These are phyloP conservation scores for Euphorbia schlechtendalii DNA, from an alignment of 441 rosid genomes.

Conservation along the genomic window DNA sequence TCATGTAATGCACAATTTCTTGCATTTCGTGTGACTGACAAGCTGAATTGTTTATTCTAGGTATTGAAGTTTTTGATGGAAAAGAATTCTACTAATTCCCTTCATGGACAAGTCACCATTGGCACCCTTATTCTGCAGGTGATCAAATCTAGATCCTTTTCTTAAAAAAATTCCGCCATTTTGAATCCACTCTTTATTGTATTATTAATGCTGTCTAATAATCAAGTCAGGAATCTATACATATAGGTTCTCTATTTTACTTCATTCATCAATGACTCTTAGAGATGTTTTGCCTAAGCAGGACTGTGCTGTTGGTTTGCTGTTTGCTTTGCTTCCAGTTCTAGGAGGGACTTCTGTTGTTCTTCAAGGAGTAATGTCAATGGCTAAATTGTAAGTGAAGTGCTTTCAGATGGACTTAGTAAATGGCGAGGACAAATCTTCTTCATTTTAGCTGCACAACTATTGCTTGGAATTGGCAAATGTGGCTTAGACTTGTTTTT, in stretches of 20 bases:
- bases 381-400: constrained; percentile 78
- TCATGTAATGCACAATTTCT: neutral
- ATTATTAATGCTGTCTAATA: constrained; percentile 4
- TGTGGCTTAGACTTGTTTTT: neutral
- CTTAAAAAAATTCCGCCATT: neutral
- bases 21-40: constrained; percentile 9
- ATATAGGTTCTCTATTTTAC: constrained; percentile 3
- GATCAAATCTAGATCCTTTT: constrained; percentile 5
- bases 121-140: constrained; percentile 93
- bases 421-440: constrained; percentile 2
- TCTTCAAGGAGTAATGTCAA: constrained; percentile 82
- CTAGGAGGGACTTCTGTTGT: constrained; percentile 88
- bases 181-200: neutral
- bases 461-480: neutral
- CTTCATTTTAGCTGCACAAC: neutral
- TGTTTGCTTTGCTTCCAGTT: constrained; percentile 93
- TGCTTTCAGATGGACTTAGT: constrained; percentile 5
- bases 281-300: constrained; percentile 21
- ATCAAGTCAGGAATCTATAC: constrained; percentile 1
- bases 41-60: constrained; percentile 28
- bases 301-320: constrained; percentile 97
- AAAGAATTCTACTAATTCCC: constrained; percentile 44
- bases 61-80: constrained; percentile 92
- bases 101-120: constrained; percentile 51
- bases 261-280: constrained; percentile 1